Percentiles rank a stretch among this genome's conserved stretches.
Evolutionary conservation across 1,139 yeast genomes (phyloP).

Genomic region (Saccharomyces hybrid): DNA sequence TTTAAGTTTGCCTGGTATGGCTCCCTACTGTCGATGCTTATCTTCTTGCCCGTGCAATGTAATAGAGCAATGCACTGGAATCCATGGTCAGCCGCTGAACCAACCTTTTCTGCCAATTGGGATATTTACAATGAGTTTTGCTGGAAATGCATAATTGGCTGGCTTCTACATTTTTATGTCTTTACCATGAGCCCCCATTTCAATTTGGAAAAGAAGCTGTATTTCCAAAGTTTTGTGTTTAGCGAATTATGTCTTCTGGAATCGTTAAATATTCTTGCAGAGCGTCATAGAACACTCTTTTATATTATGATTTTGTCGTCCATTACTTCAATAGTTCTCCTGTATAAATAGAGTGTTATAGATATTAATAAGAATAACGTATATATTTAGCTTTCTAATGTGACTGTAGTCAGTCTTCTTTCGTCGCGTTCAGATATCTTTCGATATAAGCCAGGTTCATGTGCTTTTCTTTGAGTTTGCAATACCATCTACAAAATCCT

Average conservation of each 20-base stretch:
- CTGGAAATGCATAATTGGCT: constrained; percentile 45
- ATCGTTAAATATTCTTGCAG: constrained; percentile 6
- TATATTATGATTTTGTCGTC: background rate
- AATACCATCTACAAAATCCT: constrained; percentile 27
- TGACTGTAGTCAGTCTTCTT: background rate
- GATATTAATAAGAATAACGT: background rate
- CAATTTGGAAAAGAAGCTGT: constrained; percentile 43
- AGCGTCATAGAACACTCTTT: constrained; percentile 5
- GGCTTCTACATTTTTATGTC: constrained; percentile 48
- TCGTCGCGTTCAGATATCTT: background rate
- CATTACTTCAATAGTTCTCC: constrained; percentile 3
- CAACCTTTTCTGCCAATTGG: background rate
- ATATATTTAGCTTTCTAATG: background rate
- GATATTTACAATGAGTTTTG: constrained; percentile 28
- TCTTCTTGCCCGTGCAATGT: background rate
- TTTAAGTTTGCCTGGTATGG: background rate
- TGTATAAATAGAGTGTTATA: constrained; percentile 2
- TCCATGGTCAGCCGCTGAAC: constrained; percentile 14
- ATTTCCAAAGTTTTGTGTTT: constrained; percentile 55
- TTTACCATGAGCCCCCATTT: constrained; percentile 46
- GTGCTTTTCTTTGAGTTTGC: constrained; percentile 18
- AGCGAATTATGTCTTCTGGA: constrained; percentile 41
- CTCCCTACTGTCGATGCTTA: background rate
- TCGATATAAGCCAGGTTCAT: background rate
- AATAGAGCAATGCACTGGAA: constrained; percentile 11